Evolutionary conservation across 352 stramenopile species (phyloP), one percentile per base, ranked within the genome.

Genomic region (Phytophthora tubulina): DNA sequence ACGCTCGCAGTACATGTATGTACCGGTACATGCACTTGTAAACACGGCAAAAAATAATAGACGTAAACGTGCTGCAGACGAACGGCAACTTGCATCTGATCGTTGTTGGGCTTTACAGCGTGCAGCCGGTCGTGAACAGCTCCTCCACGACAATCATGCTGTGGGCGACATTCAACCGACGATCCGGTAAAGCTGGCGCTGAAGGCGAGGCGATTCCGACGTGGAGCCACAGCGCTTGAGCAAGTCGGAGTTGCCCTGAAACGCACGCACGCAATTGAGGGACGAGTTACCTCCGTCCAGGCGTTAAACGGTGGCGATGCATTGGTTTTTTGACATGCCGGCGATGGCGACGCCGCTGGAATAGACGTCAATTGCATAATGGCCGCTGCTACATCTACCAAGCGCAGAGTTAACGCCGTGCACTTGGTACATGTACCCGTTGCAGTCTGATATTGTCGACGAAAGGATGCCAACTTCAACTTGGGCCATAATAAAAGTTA

Each of bases 31-130:
- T 44, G 38, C 6, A 14, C n/a, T 14, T 56, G 50, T 56, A 55
- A 50, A 61, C 61, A 67, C 62, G 63, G 42, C 31, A 63, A 70
- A 63, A 52, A 64, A 52, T 42, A 33, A 46, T 39, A 62, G 35
- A 31, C n/a, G 46, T 42, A 62, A 41, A 49, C 38, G 15, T n/a
- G 2, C 50, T 62, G 55, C 36, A 58, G 53, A 65, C 63, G 44
- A 64, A 70, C 51, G 21, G 51, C 36, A 64, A 54, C 13, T 51
- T 61, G 60, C 38, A 44, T 38, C 60, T 68, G 60, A 51, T 59
- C 41, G 15, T 44, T 57, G 58, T 57, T 54, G 39, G 38, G 39
- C 7, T 13, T 21, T 4, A 21, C 14, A 33, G 52, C 21, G 38
- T 45, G 50, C 33, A 11, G 36, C 32, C 46, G 14, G 31, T 36